Evolutionary conservation across 768 basidiomycete species (phyloP), one percentile per base, ranked within the genome.

Genomic region (Roridomyces roridus): DNA sequence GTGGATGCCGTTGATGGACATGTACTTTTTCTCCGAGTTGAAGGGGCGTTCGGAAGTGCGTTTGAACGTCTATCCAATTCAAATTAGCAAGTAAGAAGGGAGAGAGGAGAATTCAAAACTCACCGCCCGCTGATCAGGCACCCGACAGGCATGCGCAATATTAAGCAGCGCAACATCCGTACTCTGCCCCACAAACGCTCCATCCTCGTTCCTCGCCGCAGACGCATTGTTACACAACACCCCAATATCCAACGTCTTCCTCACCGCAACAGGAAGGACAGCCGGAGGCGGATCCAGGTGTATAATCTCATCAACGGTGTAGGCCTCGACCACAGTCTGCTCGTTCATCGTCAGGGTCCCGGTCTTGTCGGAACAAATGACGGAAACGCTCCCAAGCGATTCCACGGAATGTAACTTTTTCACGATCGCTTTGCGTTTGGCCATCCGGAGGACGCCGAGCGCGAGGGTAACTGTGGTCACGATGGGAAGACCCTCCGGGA

Each of bases 381-480:
- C 96, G n/a, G 91, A 94, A 12, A 98, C 93, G 3, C 91, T 93
- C 2, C 96, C 96, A 3, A 98, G 77, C 0, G 94, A 86, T 71
- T 98, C 96, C 3, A 98, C 96, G 3, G 92, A 94, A 60, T 95
- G 96, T 40, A 98, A 75, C 68, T 96, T 98, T 76, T 98, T 98
- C 37, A 98, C 96, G 57, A 98, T 98, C 0, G 96, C 96, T 58
- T 94, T 96, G 21, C 94, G 85, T 64, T 91, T 92, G 0, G 94
- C 86, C 96, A 98, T 98, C 10, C 96, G 76, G 62, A 97, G 72
- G 3, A 98, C 96, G 39, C 96, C 96, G 24, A 98, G 81, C 2
- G 96, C 96, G 35, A 98, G 85, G 5, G 96, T 98, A 21, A 98
- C 96, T 0, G 96, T 98, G 0, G 96, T 98, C 23, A 98, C 96